Evolutionary conservation across 2,329 filamentous ascomycete species (phyloP), one percentile per base, ranked within the genome.

Genomic region (Hymenoscyphus salicellus): DNA sequence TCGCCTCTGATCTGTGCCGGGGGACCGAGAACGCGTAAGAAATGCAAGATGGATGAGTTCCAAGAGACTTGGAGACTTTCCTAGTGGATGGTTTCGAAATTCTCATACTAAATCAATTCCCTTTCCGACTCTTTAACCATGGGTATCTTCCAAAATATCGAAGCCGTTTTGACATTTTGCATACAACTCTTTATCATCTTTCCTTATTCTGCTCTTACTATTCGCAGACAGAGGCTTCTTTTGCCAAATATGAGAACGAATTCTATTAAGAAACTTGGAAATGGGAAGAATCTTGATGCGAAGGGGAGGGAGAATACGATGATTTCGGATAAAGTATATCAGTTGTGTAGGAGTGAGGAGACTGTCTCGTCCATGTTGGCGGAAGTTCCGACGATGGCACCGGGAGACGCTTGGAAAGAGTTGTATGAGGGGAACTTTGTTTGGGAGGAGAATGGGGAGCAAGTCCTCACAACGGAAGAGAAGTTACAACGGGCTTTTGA

Each of bases 351-450:
- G 32, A 79, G 76, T 14, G 69, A 75, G 17, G 77, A 82, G 38
- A 88, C 82, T 20, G 84, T 90, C n/a, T 87, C 81, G 33, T 83
- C 84, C 0, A 76, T 82, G 30, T 70, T 90, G 4, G 85, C 85
- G 1, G 74, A 79, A 32, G 77, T 89, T 61, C 84, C 86, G 0
- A 75, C 76, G 0, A 70, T 83, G n/a, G 70, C 82, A 0, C 86
- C 88, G 0, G 79, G 77, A 0, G 79, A 86, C 26, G 81, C 84
- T 1, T 84, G 84, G 73, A 80, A 86, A 55, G 77, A 77, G n/a
- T 74, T 91, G 0, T 90, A 85, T 66, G 79, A 77, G 20, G 20
- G 11, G 3, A 20, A 52, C 3, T 23, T 11, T 26, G 20, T 52
- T 4, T 20, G 20, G 4, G 23, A 23, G 46, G 20, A 52, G 23